These are phyloP conservation scores for Myriangium duriaei DNA, from an alignment of 2,329 filamentous ascomycete species.

Conservation along the genomic window DNA sequence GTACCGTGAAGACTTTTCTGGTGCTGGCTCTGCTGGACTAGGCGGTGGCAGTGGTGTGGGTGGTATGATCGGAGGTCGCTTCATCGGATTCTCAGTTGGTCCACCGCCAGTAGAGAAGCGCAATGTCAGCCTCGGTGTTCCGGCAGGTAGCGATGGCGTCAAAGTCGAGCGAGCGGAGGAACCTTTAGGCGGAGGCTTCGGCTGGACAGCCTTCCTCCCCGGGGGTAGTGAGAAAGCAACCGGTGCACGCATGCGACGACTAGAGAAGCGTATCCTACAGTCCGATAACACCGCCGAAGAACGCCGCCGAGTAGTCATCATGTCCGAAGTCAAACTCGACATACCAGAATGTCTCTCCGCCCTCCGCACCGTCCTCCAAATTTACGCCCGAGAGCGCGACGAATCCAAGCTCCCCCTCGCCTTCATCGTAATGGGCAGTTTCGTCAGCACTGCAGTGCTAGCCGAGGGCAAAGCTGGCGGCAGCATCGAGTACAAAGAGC, in stretches of 20 bases:
- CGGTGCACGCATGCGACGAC: conserved; percentile 67
- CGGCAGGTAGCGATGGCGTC: conserved; percentile 40
- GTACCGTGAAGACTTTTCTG: conserved; percentile 86
- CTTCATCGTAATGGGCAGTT: conserved; percentile 80
- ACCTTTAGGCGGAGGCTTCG: conserved; percentile 54
- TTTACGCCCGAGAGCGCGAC: conserved; percentile 56
- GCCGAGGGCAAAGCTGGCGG: conserved; percentile 59
- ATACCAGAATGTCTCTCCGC: conserved; percentile 70
- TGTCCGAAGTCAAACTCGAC: conserved; percentile 81
- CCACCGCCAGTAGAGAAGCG: conserved; percentile 85
- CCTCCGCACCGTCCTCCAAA: conserved; percentile 61
- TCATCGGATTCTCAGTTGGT: conserved; percentile 80
- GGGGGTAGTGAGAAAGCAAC: conserved; percentile 78
- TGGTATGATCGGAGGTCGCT: conserved; percentile 81
- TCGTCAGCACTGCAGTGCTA: conserved; percentile 48
- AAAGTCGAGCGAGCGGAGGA: conserved; percentile 29
- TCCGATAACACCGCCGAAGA: conserved; percentile 16
- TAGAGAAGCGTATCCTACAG: conserved; percentile 56
- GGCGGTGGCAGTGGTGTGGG: conserved; percentile 73
- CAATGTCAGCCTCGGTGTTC: conserved; percentile 62
- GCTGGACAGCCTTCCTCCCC: conserved; percentile 94
- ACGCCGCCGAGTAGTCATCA: conserved; percentile 52
- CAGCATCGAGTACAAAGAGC: conserved; percentile 93
- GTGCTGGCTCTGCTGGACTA: conserved; percentile 42
- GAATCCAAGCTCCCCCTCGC: conserved; percentile 54